Conservation (phyloP, 257 asterid species). For the Solanum tarijense region DNA sequence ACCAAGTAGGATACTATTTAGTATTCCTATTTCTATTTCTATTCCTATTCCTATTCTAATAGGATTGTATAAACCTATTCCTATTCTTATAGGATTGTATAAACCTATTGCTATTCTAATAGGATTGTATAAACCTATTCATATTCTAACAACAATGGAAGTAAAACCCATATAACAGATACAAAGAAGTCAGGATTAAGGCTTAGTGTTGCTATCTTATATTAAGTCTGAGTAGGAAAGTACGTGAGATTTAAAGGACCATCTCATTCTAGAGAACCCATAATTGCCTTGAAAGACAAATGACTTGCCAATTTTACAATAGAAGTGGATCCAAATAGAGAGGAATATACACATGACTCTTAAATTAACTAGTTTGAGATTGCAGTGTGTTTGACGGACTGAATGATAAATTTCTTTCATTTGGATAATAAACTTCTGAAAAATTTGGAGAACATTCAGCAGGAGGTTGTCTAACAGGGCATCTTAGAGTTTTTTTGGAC, state of each 20-base stretch:
- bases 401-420: neutral
- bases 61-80: too few relatives aligned
- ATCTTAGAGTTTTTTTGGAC: neutral
- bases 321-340: neutral
- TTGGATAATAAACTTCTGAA: too few relatives aligned
- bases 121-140: too few relatives aligned
- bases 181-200: neutral
- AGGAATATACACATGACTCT: neutral
- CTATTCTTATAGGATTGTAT: too few relatives aligned
- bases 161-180: neutral
- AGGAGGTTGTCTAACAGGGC: neutral
- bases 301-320: neutral
- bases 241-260: neutral
- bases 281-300: neutral
- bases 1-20: too few relatives aligned
- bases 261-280: neutral
- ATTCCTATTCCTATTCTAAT: too few relatives aligned
- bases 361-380: neutral
- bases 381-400: neutral
- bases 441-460: neutral
- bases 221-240: neutral
- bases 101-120: too few relatives aligned
- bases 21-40: too few relatives aligned
- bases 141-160: too few relatives aligned
- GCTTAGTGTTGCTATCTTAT: neutral